Evolutionary conservation across 805 yeast species (phyloP), one percentile per base, ranked within the genome.

Genomic region (Myxozyma neglecta): DNA sequence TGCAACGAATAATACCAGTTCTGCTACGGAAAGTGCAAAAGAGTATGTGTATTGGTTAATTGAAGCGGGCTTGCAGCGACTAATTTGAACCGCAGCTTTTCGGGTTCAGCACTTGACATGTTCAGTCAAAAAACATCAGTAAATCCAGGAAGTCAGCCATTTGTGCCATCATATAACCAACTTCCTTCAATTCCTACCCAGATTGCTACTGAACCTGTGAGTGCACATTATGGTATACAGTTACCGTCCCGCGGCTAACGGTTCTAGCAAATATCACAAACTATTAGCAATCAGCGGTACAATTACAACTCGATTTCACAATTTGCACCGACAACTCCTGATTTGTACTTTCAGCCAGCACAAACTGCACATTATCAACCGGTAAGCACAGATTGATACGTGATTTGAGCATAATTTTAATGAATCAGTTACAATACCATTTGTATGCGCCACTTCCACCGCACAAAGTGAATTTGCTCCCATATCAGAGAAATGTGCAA

Each of bases 401-500:
- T 7, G 10, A 18, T 6, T 16, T 13, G 7, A 18, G 29, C 18
- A 5, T 9, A 36, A 40, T 47, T 20, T 52, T 32, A 53, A 37
- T 35, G 14, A n/a, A 10, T 16, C 32, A 65, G 67, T 76, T 89
- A 48, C 90, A 90, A 70, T 89, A 89, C 72, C 97, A 92, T 74
- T 75, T 90, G 44, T 92, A 93, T 75, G 94, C 97, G 0, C 97
- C 97, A 1, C 81, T 84, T 36, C 93, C 97, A 9, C 92, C 91
- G 8, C 85, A 87, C 70, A 73, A 86, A 52, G 79, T 80, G 45
- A 85, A 86, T 13, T 76, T 88, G 64, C 80, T 81, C 53, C 84
- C 89, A 1, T 85, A 91, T 71, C 92, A 91, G 74, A 81, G 90
- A 47, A 84, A 84, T 37, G 83, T 86, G 2, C 83, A 83, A 57